A percentile compares a stretch with the other conserved stretches of the same genome.
These are phyloP conservation scores for Whalleya microplaca DNA, from an alignment of 2,329 filamentous ascomycete genomes.

Conservation along the genomic window DNA sequence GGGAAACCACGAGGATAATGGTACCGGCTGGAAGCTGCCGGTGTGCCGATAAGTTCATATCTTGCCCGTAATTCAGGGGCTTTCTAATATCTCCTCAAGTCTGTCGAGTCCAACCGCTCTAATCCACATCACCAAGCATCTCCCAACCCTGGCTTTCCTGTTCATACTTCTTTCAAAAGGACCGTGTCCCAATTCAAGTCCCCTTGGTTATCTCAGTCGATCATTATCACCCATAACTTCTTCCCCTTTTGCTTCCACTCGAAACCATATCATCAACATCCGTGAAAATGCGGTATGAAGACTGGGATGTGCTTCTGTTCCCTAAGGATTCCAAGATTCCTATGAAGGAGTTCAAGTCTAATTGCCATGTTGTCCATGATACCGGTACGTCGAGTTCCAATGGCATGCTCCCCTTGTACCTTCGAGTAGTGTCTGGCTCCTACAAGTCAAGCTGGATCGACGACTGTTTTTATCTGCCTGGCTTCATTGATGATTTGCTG, in stretches of 20 bases:
- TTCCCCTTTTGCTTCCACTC: conserved; percentile 22
- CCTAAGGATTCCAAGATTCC: conserved; percentile 68
- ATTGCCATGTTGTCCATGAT: conserved; percentile 70
- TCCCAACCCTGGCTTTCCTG: conserved; percentile 12
- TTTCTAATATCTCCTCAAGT: not conserved
- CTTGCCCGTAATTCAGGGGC: not conserved
- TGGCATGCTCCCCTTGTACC: not conserved
- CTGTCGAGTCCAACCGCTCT: conserved; percentile 13
- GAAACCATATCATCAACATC: conserved; percentile 24
- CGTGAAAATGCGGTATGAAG: conserved; percentile 75
- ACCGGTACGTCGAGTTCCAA: conserved; percentile 39
- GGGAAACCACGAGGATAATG: not conserved
- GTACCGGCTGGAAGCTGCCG: not conserved
- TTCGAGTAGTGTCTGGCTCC: not conserved
- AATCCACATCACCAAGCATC: conserved; percentile 26
- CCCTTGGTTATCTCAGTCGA: conserved; percentile 31
- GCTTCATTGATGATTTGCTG: not conserved
- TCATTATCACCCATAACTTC: conserved; percentile 20
- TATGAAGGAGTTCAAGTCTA: conserved; percentile 80
- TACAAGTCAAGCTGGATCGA: not conserved
- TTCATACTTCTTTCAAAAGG: conserved; percentile 16
- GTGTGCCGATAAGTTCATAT: not conserved
- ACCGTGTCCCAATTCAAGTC: conserved; percentile 23
- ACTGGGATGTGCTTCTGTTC: conserved; percentile 87
- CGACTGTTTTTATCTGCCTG: not conserved